Conservation (phyloP, 345 rosid genomes). For the Populus euphratica region DNA sequence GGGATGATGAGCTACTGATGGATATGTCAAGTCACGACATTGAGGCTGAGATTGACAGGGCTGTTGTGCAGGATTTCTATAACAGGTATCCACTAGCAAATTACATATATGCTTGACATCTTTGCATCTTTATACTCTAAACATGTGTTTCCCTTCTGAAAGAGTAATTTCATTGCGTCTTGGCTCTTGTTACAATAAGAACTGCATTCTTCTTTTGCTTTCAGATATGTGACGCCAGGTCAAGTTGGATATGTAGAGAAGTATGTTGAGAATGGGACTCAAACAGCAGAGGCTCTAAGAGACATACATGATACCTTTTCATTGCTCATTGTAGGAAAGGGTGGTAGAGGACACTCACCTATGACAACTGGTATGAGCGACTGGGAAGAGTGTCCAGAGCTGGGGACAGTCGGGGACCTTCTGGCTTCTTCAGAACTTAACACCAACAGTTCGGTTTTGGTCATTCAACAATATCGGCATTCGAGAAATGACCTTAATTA, state of each 20-base stretch:
- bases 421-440: slow-evolving; percentile 56
- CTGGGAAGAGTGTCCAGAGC: slow-evolving; percentile 93
- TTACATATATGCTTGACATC: too few species aligned
- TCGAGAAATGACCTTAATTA: slow-evolving; percentile 6
- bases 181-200: background rate
- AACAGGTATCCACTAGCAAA: slow-evolving; percentile 34
- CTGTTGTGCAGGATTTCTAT: slow-evolving; percentile 52
- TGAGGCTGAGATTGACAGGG: slow-evolving; percentile 44
- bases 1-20: slow-evolving; percentile 37
- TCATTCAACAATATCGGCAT: slow-evolving; percentile 61
- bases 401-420: slow-evolving; percentile 63
- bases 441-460: slow-evolving; percentile 55
- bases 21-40: slow-evolving; percentile 38
- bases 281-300: slow-evolving; percentile 45
- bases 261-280: slow-evolving; percentile 35
- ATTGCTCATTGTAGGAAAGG: slow-evolving; percentile 63
- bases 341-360: slow-evolving; percentile 38
- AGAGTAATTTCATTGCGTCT: background rate
- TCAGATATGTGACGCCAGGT: slow-evolving; percentile 58
- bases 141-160: too few species aligned
- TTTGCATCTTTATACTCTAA: too few species aligned
- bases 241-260: slow-evolving; percentile 54
- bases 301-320: slow-evolving; percentile 53
- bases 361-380: slow-evolving; percentile 66
- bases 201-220: background rate